Evolutionary conservation across 768 basidiomycete species (phyloP), one percentile per base, ranked within the genome.

Genomic region (Phlebiopsis gigantea): DNA sequence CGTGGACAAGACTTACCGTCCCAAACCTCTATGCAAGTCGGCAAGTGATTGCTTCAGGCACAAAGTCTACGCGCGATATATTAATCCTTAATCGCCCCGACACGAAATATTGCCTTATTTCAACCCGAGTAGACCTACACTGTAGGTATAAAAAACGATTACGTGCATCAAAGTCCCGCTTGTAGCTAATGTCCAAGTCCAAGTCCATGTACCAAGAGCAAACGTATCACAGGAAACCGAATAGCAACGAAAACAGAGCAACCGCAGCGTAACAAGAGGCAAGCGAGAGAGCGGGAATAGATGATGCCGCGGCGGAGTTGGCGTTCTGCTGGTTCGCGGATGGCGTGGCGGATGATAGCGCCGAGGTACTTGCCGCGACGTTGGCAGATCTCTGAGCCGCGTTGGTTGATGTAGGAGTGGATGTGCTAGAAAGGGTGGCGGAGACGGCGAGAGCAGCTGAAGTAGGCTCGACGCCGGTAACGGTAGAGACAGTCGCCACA

Each of bases 221-320:
- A 25, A 8, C 8, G 17, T 25, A 17, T 65, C 2, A 76, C 68
- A 46, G 42, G 6, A 26, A 41, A 46, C 26, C 10, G 9, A 42
- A 44, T 12, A 55, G 53, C 53, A 44, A 28, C n/a, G 42, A 53
- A n/a, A 55, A 26, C 53, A 55, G 29, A 17, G 53, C 22, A 17
- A 55, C n/a, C 21, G 28, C 7, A 17, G 53, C 53, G 26, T 44
- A 55, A n/a, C n/a, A 10, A 25, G 29, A 19, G 30, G 25, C 43
- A 26, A n/a, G 41, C 10, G 19, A 46, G 24, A 29, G 7, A 43
- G 44, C 24, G 14, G 5, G 43, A 29, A 19, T 25, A 21, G 53
- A n/a, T 17, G 22, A 12, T 12, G 53, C 43, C n/a, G 42, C n/a
- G 8, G 53, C 24, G 12, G 53, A 44, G 17, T 14, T n/a, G 5